Base-by-base conservation (phyloP, 805 yeast species). In the Suhomyces tanzawaensis region DNA sequence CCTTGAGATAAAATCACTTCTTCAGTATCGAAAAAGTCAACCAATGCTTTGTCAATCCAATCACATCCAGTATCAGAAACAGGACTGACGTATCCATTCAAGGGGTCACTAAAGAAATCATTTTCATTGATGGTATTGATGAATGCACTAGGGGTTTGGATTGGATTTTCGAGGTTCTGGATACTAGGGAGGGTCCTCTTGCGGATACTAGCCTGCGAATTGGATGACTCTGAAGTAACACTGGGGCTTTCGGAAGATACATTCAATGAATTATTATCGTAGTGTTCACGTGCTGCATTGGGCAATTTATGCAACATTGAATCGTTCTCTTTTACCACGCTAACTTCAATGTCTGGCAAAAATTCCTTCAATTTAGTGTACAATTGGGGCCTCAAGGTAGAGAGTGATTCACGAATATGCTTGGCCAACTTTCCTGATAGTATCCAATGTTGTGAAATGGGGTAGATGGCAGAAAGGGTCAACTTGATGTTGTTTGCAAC, bases 31-130 rank as follows among this genome's bases (percentile, higher is more conserved):
- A 36, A 36, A 23, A 32, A 41, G 19, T 41, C 45, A 17, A 41
- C 16, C 27, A 41, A 29, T 8, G 45, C 34, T 38, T 72, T 75
- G 48, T 75, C 81, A 32, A 75, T 73, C 79, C 80, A 75, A 45
- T 75, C 77, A 59, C 81, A 75, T 0, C 81, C 81, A 3, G 79
- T 74, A 30, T 74, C 79, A 4, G 72, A 55, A 5, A 42, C 37
- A 4, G 49, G 47, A 17, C 34, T 36, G 28, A 19, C 7, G 8
- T 29, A 12, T 5, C 3, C 23, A 21, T 18, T 19, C n/a, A 17
- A 9, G 6, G 22, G 13, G 9, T 35, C 33, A 14, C 29, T 16
- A 22, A 35, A 22, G n/a, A 29, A 35, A 16, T 13, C 14, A 6
- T 13, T 14, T n/a, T 22, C 25, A n/a, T n/a, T n/a, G n/a, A n/a